A percentile compares a stretch with the other conserved stretches of the same genome.
These are phyloP conservation scores for Volvox africanus DNA, from an alignment of 139 green algal species.

Conservation along the genomic window DNA sequence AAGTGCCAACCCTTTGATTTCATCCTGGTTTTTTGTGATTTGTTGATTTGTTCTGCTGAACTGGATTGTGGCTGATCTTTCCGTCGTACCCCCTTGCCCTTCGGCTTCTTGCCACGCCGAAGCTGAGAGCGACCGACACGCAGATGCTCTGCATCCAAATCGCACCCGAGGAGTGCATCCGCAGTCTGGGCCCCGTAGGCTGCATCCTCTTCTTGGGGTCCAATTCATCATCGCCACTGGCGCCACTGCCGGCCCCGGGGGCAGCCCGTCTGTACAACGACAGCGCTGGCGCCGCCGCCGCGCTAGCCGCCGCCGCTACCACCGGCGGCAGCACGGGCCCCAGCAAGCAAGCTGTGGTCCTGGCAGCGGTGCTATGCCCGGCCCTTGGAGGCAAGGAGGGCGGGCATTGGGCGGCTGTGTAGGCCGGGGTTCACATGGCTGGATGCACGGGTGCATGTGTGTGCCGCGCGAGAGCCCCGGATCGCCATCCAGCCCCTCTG, in stretches of 20 bases:
- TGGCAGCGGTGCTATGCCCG: background rate
- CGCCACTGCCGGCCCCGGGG: background rate
- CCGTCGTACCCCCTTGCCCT: background rate
- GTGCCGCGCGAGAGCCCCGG: no score
- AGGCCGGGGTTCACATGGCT: no score
- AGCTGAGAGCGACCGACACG: background rate
- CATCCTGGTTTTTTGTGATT: background rate
- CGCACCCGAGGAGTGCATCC: background rate
- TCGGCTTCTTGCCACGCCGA: background rate
- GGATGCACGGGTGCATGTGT: no score
- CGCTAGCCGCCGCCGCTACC: background rate
- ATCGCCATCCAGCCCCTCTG: no score
- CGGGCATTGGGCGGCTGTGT: no score
- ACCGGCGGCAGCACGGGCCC: background rate
- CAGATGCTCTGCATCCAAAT: background rate
- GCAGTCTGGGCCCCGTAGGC: background rate
- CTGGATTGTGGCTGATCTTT: background rate
- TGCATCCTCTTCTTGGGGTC: background rate
- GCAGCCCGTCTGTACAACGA: background rate
- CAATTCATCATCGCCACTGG: background rate
- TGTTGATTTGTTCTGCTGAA: background rate
- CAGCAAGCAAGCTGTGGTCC: background rate
- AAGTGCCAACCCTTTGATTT: background rate
- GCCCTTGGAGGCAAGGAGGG: background rate
- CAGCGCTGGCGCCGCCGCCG: background rate